phyloP scores from a whole-genome alignment of 2,329 filamentous ascomycete genomes.

The Arachnomyces sp. region DNA sequence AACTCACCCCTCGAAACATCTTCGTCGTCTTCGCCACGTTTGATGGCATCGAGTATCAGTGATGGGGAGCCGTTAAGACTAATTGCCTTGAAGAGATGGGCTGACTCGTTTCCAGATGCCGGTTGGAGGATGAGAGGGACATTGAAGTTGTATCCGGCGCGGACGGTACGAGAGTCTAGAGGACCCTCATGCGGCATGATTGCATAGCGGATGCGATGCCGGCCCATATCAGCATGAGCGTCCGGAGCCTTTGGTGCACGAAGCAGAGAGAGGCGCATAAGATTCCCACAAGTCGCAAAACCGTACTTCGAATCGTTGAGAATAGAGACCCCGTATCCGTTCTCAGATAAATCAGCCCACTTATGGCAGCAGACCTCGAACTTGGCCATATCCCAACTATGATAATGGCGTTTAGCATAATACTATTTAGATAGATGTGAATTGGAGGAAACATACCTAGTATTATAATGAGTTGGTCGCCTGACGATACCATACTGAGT shows the following conservation, averaged over 20 bases:
- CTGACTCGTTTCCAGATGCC: conserved; percentile 18
- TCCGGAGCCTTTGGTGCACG: conserved; percentile 89
- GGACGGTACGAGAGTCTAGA: conserved; percentile 66
- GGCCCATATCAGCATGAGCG: conserved; percentile 88
- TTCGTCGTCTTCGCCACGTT: conserved; percentile 83
- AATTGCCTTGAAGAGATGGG: conserved; percentile 47
- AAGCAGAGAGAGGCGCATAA: conserved; percentile 83
- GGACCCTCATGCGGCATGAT: conserved; percentile 75
- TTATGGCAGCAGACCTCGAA: conserved; percentile 96
- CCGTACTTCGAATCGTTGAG: conserved; percentile 95
- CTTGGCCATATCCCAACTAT: conserved; percentile 88
- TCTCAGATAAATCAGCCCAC: conserved; percentile 83
- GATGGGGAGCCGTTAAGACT: conserved; percentile 59
- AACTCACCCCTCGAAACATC: conserved; percentile 56
- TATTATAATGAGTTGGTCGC: conserved; percentile 96
- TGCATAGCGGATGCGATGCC: conserved; percentile 79
- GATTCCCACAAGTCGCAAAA: conserved; percentile 79
- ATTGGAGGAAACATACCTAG: conserved; percentile 47
- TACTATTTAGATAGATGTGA: not conserved
- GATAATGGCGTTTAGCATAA: conserved; percentile 18
- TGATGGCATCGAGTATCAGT: conserved; percentile 79
- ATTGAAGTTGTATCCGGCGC: conserved; percentile 85
- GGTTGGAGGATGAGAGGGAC: conserved; percentile 60
- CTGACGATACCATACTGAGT: conserved; percentile 85
- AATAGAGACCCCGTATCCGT: conserved; percentile 83